Evolutionary conservation across 1,139 yeast genomes (phyloP).

Genomic region (Sugiyamaella pinicola): DNA sequence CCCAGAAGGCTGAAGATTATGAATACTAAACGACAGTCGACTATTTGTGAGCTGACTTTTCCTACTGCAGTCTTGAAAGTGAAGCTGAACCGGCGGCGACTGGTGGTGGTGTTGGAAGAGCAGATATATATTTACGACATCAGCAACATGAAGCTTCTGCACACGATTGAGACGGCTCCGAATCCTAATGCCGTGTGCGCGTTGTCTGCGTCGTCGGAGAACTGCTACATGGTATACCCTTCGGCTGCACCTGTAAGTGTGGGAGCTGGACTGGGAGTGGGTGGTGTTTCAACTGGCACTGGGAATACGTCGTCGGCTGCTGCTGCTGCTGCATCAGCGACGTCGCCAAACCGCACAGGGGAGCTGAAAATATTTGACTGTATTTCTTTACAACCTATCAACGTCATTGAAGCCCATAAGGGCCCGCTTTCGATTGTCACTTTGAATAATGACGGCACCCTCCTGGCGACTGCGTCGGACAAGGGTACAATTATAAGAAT

Average conservation of each 20-base stretch:
- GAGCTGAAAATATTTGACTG: slow-evolving; percentile 88
- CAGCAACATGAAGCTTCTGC: slow-evolving; percentile 80
- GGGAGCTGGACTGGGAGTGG: slow-evolving; percentile 8
- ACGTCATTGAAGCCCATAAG: slow-evolving; percentile 92
- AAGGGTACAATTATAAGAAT: slow-evolving; percentile 93
- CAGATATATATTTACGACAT: slow-evolving; percentile 91
- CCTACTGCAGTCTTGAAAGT: slow-evolving; percentile 82
- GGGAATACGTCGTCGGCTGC: slow-evolving; percentile 25
- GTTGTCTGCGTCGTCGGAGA: slow-evolving; percentile 63
- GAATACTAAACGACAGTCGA: slow-evolving; percentile 70
- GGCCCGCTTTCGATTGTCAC: slow-evolving; percentile 79
- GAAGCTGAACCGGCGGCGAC: slow-evolving; percentile 69
- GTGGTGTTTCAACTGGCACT: slow-evolving; percentile 4
- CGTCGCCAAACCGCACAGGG: slow-evolving; percentile 55
- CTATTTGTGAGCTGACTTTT: slow-evolving; percentile 84
- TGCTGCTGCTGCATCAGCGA: slow-evolving; percentile 25
- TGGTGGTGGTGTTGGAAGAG: slow-evolving; percentile 77
- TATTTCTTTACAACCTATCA: slow-evolving; percentile 73
- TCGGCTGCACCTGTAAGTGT: slow-evolving; percentile 55
- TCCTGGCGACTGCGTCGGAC: slow-evolving; percentile 91
- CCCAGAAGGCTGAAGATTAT: slow-evolving; percentile 80
- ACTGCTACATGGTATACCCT: slow-evolving; percentile 81
- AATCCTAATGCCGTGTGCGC: slow-evolving; percentile 59
- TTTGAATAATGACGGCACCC: slow-evolving; percentile 75
- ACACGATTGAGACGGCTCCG: slow-evolving; percentile 84